Percentiles rank a stretch among this genome's conserved stretches.
Evolutionary conservation across 257 asterid species (phyloP).

Genomic region (Nyctanthes arbortristis): DNA sequence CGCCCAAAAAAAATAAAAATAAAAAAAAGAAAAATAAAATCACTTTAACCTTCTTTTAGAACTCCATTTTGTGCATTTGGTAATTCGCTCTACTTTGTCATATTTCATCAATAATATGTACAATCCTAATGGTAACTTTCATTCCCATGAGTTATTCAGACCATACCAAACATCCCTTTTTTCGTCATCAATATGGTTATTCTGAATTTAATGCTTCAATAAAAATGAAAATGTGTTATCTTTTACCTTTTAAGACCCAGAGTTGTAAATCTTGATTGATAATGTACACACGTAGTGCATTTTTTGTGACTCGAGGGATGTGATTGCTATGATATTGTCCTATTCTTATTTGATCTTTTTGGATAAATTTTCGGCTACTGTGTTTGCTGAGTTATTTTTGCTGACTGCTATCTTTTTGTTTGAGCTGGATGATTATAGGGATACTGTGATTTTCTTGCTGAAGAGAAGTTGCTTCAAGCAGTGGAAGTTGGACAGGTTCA

Average conservation of each 20-base stretch:
- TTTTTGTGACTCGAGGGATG: constrained; percentile 9
- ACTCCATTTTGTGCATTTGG: too few species aligned
- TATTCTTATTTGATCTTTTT: constrained; percentile 11
- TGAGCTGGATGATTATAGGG: constrained; percentile 59
- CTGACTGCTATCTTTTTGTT: constrained; percentile 25
- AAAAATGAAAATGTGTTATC: background rate
- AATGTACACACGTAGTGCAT: constrained; percentile 6
- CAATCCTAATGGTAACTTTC: too few species aligned
- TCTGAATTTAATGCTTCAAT: background rate
- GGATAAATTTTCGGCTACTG: constrained; percentile 9
- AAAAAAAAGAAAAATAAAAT: too few species aligned
- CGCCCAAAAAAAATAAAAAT: too few species aligned
- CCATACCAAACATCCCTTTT: too few species aligned
- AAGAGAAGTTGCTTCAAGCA: constrained; percentile 89
- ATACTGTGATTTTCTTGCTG: constrained; percentile 93
- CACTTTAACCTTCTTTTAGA: too few species aligned
- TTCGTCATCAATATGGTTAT: too few species aligned
- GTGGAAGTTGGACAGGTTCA: constrained; percentile 95
- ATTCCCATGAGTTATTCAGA: too few species aligned
- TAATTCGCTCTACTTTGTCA: too few species aligned
- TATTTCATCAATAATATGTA: too few species aligned
- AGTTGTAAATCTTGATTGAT: constrained; percentile 9
- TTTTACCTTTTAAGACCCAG: background rate
- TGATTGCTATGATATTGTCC: constrained; percentile 8
- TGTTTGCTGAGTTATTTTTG: constrained; percentile 7